Base-by-base conservation (phyloP, 2,329 filamentous ascomycete species). In the Phymatotrichopsis omnivora region DNA sequence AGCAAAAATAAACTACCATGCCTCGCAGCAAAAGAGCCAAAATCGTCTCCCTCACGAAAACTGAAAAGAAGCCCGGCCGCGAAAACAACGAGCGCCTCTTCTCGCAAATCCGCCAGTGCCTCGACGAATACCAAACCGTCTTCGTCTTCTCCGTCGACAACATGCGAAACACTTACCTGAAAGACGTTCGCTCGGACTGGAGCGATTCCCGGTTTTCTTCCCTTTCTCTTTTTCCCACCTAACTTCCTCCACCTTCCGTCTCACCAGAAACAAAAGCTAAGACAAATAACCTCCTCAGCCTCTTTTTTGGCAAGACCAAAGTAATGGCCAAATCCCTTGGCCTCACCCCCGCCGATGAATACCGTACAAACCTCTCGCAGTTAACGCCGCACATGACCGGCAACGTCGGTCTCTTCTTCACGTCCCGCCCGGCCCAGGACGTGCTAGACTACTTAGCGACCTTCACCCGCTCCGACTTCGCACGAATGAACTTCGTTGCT, bases 301-400 rank as follows among this genome's bases (percentile, higher is more conserved):
- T 98, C 64, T 96, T 96, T 77, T 96, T 95, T 67, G 91, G 89
- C 68, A 98, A 96, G 72, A 96, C 89, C 49, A 96, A 96, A 69
- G 87, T 98, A 65, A 96, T 96, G 86, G 80, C 84, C 59, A 89
- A 91, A 68, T 87, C 91, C 46, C 81, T 98, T 20, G 91, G 91
- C 62, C 75, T 75, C 55, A 79, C 72, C 42, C 73, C 78, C 56
- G 81, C 83, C 61, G 82, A 85, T 60, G 85, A 87, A 67, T 75
- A 83, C 66, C 54, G 56, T 30, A 50, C 55, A 27, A 51, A 51
- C 35, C 49, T 59, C 19, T 45, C 50, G 28, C 23, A 44, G 12
- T 82, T 85, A 57, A 76, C 83, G 33, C 69, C 70, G 34, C 75
- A 84, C 70, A 72, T 96, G 40, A 67, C 72, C 57, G 91, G 91